These are phyloP conservation scores for Chenopodium quinoa DNA, from an alignment of 148 eudicot genomes.

Conservation along the genomic window DNA sequence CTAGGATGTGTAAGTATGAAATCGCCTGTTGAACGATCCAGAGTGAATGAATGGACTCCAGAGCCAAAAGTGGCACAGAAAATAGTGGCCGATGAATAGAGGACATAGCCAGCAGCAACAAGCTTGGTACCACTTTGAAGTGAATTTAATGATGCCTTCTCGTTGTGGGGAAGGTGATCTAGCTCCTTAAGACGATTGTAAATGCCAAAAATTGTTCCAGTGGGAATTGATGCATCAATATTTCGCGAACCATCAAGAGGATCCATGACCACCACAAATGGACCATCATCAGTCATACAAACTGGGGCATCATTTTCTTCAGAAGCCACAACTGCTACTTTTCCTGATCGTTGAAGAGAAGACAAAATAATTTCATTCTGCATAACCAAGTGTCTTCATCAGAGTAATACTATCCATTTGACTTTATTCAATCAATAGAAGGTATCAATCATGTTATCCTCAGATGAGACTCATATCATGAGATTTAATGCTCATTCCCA, in stretches of 20 bases:
- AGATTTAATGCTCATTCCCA: neutral
- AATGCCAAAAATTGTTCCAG: conserved; percentile 92
- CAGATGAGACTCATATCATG: neutral
- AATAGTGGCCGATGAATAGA: conserved; percentile 96
- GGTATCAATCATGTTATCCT: neutral
- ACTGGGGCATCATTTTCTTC: conserved; percentile 95
- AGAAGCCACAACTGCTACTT: conserved; percentile 94
- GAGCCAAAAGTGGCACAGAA: conserved; percentile 83
- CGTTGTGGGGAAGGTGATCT: conserved; percentile 70
- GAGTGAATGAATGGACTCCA: conserved; percentile 77
- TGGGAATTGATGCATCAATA: conserved; percentile 97
- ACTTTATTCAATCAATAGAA: neutral
- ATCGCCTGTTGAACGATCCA: conserved; percentile 85
- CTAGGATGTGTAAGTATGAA: conserved; percentile 80
- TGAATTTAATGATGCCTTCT: conserved; percentile 72
- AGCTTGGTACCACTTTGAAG: conserved; percentile 84
- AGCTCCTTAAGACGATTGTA: conserved; percentile 69
- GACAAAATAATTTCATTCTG: conserved; percentile 91
- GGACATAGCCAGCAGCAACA: conserved; percentile 88
- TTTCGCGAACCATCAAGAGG: conserved; percentile 96
- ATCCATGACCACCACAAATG: conserved; percentile 90
- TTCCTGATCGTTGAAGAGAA: conserved; percentile 70
- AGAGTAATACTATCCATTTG: neutral
- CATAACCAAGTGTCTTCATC: conserved; percentile 9
- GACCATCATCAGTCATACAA: conserved; percentile 76